Conservation (phyloP, 192 early-diverging fungal species). For the Coemansia sp. region DNA sequence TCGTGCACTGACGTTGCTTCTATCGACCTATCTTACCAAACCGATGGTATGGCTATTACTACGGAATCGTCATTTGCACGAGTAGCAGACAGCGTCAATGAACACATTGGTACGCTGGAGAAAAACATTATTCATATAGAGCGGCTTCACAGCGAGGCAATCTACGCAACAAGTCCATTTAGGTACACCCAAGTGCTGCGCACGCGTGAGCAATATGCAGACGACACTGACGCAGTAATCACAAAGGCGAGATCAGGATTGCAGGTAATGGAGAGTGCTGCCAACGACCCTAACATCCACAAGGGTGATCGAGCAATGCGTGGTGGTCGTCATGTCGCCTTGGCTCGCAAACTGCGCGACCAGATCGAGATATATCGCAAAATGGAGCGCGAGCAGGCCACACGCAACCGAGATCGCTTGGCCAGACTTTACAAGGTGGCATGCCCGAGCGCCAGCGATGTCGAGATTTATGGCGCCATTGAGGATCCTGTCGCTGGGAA, state of each 20-base stretch:
- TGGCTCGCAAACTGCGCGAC: conserved; percentile 13
- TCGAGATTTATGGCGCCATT: conserved; percentile 27
- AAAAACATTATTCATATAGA: conserved; percentile 32
- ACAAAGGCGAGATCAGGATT: conserved; percentile 10
- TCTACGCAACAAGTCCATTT: conserved; percentile 28
- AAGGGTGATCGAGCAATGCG: conserved; percentile 20
- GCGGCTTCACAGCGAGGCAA: conserved; percentile 28
- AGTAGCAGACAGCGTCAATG: conserved; percentile 16
- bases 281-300: conserved; percentile 7
- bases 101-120: conserved; percentile 16
- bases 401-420: conserved; percentile 35
- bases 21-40: conserved; percentile 12
- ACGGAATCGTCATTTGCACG: conserved; percentile 22
- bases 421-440: conserved; percentile 23
- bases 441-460: conserved; percentile 28
- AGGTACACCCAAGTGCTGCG: conserved; percentile 23
- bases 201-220: conserved; percentile 23
- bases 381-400: conserved; percentile 30
- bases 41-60: conserved; percentile 12
- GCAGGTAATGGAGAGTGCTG: conserved; percentile 19
- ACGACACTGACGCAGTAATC: conserved; percentile 16
- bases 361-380: conserved; percentile 30
- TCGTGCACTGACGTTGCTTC: conserved; percentile 3
- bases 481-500: conserved; percentile 16
- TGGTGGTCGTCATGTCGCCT: conserved; percentile 6